Evolutionary conservation across 768 basidiomycete genomes (phyloP), one percentile per base, ranked within the genome.

Genomic region (Boletus rubescentipes): DNA sequence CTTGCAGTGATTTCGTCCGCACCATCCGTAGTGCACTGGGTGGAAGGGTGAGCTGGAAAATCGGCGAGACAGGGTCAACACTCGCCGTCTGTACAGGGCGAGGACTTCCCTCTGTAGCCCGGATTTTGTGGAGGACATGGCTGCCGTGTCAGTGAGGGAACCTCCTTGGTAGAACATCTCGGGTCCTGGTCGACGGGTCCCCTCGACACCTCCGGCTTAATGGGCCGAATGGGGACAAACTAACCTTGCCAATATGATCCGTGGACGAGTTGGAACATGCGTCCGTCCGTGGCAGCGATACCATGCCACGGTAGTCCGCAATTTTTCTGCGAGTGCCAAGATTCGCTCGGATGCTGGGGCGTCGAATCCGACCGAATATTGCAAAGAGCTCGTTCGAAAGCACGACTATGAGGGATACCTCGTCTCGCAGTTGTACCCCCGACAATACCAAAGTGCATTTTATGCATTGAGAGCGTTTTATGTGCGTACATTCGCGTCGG

Each of bases 401-500:
- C 82, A 89, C 62, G 91, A 94, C 75, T 89, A 92, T 66, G 89
- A 92, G 47, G 85, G 87, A 15, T 91, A 79, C 65, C 75, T 94
- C 29, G 75, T 79, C 30, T 83, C 85, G 5, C 84, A 84, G 38
- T 82, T 89, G 67, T 93, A 83, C 63, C 87, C 91, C n/a, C 71
- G 72, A n/a, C 66, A 74, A n/a, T 61, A 77, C 53, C 85, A 83
- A 69, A 76, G 72, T 66, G 86, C 81, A 40, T 93, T 85, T 65
- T 87, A 87, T 61, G 91, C 90, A 8, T 70, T 93, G 51, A 86
- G 87, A 64, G 91, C 92, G 4, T 92, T 94, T 60, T 86, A 87
- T 63, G 91, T 93, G 72, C 68, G 88, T 82, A 36, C 12, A 30
- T 15, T 18, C 8, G 14, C 26, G 40, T 35, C 23, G 30, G 15